Base-by-base conservation (phyloP, 805 yeast genomes). In the Lipomyces yamanashiensis region DNA sequence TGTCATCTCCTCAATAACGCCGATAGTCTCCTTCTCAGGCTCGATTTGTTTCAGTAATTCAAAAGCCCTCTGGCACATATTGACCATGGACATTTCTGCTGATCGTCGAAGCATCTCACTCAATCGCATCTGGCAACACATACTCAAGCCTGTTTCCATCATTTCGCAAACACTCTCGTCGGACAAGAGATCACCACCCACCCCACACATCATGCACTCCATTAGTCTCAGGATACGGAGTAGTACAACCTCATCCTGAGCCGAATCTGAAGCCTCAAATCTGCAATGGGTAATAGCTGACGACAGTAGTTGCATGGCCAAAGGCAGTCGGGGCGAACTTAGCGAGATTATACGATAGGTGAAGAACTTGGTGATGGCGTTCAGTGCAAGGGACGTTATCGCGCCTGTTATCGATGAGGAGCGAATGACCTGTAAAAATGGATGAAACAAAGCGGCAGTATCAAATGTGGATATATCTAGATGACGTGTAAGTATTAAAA, bases 241-340 rank as follows among this genome's bases (percentile, higher is more conserved):
- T 52, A 95, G 78, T 2, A 95, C 93, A 0, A 96, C 89, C 74
- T 95, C 99, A 77, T 95, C 98, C 49, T 90, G 88, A 41, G 88
- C 83, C 74, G 91, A 96, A 73, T 92, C 97, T 0, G 95, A 88
- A 1, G 97, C 97, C 78, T 95, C 98, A 74, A 95, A 95, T 52
- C 97, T 84, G 76, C 98, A 95, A 74, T 91, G 97, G 0, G 98
- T 90, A 66, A 95, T 81, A 0, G 98, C 84, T 65, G 84, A 84
- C 9, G 87, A 83, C 54, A 89, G 81, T 71, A 89, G 90, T 17
- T 85, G 82, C 65, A 90, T 76, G 0, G 88, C 82, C 53, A 78
- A 81, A 39, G 79, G 81, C 21, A 89, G 76, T 61, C 88, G 87
- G 37, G 79, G 77, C 5, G 91, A 85, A 1, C 77, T 71, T 9